Conservation (phyloP, 805 yeast species). For the Saccharomycopsis amapae region DNA sequence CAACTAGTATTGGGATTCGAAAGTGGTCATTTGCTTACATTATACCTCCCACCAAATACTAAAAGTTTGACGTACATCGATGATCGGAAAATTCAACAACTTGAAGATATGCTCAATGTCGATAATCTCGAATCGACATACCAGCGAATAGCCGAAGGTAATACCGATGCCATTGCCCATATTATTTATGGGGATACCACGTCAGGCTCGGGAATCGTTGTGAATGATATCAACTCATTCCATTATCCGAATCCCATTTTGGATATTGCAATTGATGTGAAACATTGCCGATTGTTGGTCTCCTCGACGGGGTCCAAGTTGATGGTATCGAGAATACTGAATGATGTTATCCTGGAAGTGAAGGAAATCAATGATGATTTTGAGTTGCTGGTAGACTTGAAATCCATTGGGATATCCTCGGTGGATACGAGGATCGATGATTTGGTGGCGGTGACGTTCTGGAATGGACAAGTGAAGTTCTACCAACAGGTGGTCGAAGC, state of each 20-base stretch:
- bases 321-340: constrained; percentile 25
- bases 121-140: constrained; percentile 23
- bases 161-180: constrained; percentile 17
- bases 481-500: constrained; percentile 25
- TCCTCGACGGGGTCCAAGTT: constrained; percentile 45
- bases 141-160: constrained; percentile 30
- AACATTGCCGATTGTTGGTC: constrained; percentile 29
- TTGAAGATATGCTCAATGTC: constrained; percentile 20
- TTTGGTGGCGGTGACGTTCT: constrained; percentile 35
- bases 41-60: constrained; percentile 23
- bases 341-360: background rate
- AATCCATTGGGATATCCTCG: constrained; percentile 35
- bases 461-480: constrained; percentile 44
- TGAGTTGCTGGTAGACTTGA: constrained; percentile 19
- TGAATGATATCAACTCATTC: constrained; percentile 26
- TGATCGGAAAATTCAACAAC: constrained; percentile 28
- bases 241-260: constrained; percentile 53
- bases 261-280: constrained; percentile 32
- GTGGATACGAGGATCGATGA: constrained; percentile 24
- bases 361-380: background rate
- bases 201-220: constrained; percentile 9
- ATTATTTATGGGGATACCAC: constrained; percentile 19
- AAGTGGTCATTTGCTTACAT: constrained; percentile 51
- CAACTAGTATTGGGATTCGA: constrained; percentile 57
- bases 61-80: constrained; percentile 18